Base-by-base conservation (phyloP, 148 eudicot genomes). In the Salicornia ramosissima region DNA sequence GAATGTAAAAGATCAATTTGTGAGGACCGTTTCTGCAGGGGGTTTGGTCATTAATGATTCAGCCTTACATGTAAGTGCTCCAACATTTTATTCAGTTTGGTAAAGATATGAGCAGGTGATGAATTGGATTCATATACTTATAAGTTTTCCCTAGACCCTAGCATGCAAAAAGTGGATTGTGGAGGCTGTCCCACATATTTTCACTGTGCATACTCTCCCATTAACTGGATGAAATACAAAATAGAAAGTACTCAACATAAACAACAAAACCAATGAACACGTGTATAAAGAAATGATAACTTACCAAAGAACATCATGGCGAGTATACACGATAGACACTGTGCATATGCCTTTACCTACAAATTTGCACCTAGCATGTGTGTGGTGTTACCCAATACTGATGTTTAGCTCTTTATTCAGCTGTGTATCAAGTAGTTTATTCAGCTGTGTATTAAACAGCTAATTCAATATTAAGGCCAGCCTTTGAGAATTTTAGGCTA, bases 1-100 rank as follows among this genome's bases (percentile, higher is more conserved):
- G 61, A 60, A 68, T 51, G 65, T 83, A 52, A 86, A 88, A 79
- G 72, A 78, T 64, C 68, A 77, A 43, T 85, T 88, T 65, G 81
- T 88, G 36, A 46, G 49, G 15, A 69, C 58, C 50, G 47, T 86
- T 30, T 83, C 86, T 47, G 83, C 89, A 56, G 92, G 92, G 26
- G 86, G 89, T 49, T 72, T 88, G 71, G 75, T 79, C 67, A 60
- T 88, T 65, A 85, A 88, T 54, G 92, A 88, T 64, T 72, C 89
- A 6, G 71, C 83, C 36, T 30, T 85, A 31, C 92, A 85, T 49
- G 92, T 85, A 75, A 78, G 78, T 68, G 21, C 58, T 67, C 4
- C n/a, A 53, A 70, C 52, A 58, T 12, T 28, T 26, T 53, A 53
- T 16, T 26, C 25, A 71, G 40, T 71, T 61, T 16, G 28, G 19